Percentiles rank a stretch among this genome's conserved stretches.
These are phyloP conservation scores for Apiotrichum domesticum DNA, from an alignment of 1,284 basidiomycete genomes.

Conservation along the genomic window DNA sequence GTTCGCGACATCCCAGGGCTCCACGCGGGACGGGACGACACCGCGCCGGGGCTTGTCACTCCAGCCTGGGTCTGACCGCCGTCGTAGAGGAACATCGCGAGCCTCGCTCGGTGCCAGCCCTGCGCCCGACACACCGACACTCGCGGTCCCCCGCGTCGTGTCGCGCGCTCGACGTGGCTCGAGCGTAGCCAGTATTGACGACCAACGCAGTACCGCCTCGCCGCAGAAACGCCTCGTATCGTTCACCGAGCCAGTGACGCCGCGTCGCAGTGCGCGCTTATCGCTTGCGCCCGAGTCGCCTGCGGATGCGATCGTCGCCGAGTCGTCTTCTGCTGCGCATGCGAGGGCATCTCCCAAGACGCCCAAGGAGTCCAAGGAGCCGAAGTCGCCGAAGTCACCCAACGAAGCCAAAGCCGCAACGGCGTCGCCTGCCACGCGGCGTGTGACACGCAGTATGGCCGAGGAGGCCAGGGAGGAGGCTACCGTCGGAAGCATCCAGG, in stretches of 20 bases:
- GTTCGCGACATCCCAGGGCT: background rate
- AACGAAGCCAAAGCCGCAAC: background rate
- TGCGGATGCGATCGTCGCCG: too few relatives aligned
- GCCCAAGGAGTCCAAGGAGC: background rate
- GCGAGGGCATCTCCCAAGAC: background rate
- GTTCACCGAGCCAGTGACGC: background rate
- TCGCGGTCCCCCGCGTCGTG: background rate
- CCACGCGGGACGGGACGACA: background rate
- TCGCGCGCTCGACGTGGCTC: background rate
- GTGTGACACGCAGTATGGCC: slow-evolving; percentile 1
- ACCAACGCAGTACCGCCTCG: background rate
- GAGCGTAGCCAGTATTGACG: background rate
- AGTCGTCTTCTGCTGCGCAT: too few relatives aligned
- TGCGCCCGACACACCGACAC: background rate
- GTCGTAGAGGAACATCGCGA: background rate
- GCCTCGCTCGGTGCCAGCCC: background rate
- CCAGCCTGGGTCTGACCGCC: background rate
- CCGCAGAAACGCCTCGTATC: background rate
- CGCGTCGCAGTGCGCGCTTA: background rate
- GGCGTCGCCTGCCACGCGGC: background rate
- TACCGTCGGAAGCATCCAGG: background rate
- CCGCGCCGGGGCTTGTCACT: background rate
- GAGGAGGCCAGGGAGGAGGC: background rate
- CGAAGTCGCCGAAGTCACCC: background rate
- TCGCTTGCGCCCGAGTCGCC: background rate